Evolutionary conservation across 2,329 filamentous ascomycete genomes (phyloP).

Genomic region (Penicillium sp.): DNA sequence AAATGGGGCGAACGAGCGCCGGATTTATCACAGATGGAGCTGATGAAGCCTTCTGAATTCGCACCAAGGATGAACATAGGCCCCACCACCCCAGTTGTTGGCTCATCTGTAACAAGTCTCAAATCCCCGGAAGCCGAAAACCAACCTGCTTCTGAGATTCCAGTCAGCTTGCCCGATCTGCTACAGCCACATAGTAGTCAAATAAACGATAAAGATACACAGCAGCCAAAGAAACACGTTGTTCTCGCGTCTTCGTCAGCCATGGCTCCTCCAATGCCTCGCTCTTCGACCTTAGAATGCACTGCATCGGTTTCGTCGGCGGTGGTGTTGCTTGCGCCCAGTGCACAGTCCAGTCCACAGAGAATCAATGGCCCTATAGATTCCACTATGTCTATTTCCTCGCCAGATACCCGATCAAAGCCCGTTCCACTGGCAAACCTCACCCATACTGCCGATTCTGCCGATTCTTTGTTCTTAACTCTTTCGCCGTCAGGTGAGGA

Average conservation of each 20-base stretch:
- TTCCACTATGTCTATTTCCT: too few relatives aligned
- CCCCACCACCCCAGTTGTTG: neutral
- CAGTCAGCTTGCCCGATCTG: neutral
- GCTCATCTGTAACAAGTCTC: neutral
- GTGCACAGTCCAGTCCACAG: neutral
- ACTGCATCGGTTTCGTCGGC: neutral
- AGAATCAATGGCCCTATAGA: neutral
- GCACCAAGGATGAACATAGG: conserved; percentile 9
- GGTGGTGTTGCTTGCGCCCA: neutral
- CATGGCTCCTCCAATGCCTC: neutral
- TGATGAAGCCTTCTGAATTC: conserved; percentile 38
- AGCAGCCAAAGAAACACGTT: neutral
- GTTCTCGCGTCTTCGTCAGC: neutral
- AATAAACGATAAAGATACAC: neutral
- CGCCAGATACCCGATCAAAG: neutral
- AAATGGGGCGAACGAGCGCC: conserved; percentile 35
- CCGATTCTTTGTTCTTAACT: neutral
- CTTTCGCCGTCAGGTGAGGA: neutral
- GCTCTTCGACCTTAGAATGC: neutral
- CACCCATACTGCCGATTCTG: neutral
- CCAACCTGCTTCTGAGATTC: neutral
- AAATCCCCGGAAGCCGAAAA: neutral
- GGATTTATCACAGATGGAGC: conserved; percentile 35
- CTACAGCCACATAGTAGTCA: neutral
- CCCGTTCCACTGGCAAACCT: neutral